Evolutionary conservation across 2,329 filamentous ascomycete genomes (phyloP), one percentile per base, ranked within the genome.

Genomic region (Iodosphaeria phyllophila): DNA sequence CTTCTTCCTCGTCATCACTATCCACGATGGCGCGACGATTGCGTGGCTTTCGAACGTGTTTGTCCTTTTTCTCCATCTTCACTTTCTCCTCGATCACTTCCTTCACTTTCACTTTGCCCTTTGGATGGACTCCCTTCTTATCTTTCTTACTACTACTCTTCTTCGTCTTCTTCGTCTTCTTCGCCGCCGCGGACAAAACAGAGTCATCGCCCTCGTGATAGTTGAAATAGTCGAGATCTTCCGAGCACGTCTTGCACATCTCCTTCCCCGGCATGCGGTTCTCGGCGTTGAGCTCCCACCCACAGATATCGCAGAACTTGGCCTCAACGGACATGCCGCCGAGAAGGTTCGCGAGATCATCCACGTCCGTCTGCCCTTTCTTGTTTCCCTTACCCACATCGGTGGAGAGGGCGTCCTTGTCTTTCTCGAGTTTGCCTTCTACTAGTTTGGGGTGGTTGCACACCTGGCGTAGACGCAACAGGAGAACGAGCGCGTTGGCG

Each of bases 401-500:
- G 1, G 71, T 74, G 1, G 71, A 63, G 28, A 92, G 53, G 3
- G 80, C 79, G 40, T 95, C 89, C 38, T 75, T 82, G 44, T 98
- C 89, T 35, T 79, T 79, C 28, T 74, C 74, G 29, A 93, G 59
- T 41, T 91, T 86, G 33, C 74, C 74, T 35, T 80, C 79, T 8
- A 92, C 75, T 22, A 98, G 60, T 35, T 82, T 74, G 0, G 84
- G 83, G 44, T 98, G 89, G 42, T 98, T 92, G 48, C 89, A 98
- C 12, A 83, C 79, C 47, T 98, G 89, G 30, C 89, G 67, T 31
- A 98, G 58, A 19, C 89, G 74, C 28, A 98, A 56, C n/a, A 98
- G 65, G 31, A 98, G 56, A 8, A 92, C 84, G 42, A 98, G 68
- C 11, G 89, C 89, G 39, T 83, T 91, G 30, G 91, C 86, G 44